Conservation (phyloP, 495 filamentous ascomycete species). For the Penicillium ucsense region DNA sequence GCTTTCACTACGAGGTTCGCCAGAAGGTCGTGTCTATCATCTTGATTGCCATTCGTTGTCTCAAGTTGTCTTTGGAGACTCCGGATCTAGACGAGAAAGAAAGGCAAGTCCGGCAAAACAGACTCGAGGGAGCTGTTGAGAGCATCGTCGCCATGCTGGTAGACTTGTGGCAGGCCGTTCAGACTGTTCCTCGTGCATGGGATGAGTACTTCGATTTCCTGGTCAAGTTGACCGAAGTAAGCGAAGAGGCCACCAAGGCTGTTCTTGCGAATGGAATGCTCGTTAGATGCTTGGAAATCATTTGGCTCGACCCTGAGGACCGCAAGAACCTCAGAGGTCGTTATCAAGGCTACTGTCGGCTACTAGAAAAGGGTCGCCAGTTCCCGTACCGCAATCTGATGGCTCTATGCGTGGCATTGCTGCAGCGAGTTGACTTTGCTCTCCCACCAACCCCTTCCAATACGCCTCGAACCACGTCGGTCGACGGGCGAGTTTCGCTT, state of each 20-base stretch:
- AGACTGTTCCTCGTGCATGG: constrained; percentile 56
- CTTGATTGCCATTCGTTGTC: constrained; percentile 32
- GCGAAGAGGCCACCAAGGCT: constrained; percentile 39
- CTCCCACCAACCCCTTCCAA: constrained; percentile 16
- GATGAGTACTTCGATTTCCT: constrained; percentile 71
- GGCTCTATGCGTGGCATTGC: constrained; percentile 31
- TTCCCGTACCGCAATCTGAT: constrained; percentile 35
- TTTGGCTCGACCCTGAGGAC: constrained; percentile 51
- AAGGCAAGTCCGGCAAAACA: constrained; percentile 18
- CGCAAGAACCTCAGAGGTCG: constrained; percentile 39
- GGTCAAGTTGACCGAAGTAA: constrained; percentile 46
- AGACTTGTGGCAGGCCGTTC: constrained; percentile 45
- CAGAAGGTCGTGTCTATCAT: constrained; percentile 47
- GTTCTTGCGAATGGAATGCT: constrained; percentile 50
- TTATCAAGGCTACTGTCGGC: constrained; percentile 43
- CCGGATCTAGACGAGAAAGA: constrained; percentile 21
- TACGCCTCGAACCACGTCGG: constrained; percentile 14
- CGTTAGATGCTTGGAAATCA: constrained; percentile 46
- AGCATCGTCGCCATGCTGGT: constrained; percentile 43
- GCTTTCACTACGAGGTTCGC: constrained; percentile 51
- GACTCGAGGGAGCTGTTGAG: constrained; percentile 37
- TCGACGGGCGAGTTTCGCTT: constrained; percentile 26
- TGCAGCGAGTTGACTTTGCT: constrained; percentile 34
- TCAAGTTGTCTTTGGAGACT: constrained; percentile 40
- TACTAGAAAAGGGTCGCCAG: constrained; percentile 47